Percentiles rank a stretch among this genome's conserved stretches.
Evolutionary conservation across 1,284 basidiomycete genomes (phyloP).

Genomic region (Melampsora occidentalis): DNA sequence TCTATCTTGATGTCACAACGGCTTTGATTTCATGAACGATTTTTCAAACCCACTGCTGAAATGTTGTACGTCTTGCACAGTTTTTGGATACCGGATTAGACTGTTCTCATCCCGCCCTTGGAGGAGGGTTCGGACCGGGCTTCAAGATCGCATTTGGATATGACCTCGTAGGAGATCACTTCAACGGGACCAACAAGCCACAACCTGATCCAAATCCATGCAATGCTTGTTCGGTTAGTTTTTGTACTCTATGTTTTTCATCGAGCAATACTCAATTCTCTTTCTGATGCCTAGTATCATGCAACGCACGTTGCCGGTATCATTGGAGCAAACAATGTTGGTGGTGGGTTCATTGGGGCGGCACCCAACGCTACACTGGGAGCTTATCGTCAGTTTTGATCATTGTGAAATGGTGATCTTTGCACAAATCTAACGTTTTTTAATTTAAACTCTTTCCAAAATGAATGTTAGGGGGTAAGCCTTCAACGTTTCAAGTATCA

Average conservation of each 20-base stretch:
- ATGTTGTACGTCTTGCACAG: slow-evolving; percentile 49
- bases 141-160: slow-evolving; percentile 64
- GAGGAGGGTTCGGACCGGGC: slow-evolving; percentile 63
- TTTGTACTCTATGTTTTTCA: neutral
- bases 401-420: no score
- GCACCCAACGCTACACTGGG: slow-evolving; percentile 40
- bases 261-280: neutral
- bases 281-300: slow-evolving; percentile 11
- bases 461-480: neutral
- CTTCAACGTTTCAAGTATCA: neutral
- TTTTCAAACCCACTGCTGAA: no score
- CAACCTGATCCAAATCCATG: slow-evolving; percentile 21
- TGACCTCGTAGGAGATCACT: slow-evolving; percentile 57
- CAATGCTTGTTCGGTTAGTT: slow-evolving; percentile 26
- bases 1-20: slow-evolving; percentile 55
- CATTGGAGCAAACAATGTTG: slow-evolving; percentile 24
- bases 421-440: no score
- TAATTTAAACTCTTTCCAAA: no score
- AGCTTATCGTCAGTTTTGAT: slow-evolving; percentile 24
- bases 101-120: slow-evolving; percentile 65
- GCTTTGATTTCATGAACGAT: no score
- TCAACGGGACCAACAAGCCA: slow-evolving; percentile 10
- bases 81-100: slow-evolving; percentile 57
- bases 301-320: slow-evolving; percentile 40
- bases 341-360: slow-evolving; percentile 20